Conservation (phyloP, 805 yeast genomes). For the Candida montana region DNA sequence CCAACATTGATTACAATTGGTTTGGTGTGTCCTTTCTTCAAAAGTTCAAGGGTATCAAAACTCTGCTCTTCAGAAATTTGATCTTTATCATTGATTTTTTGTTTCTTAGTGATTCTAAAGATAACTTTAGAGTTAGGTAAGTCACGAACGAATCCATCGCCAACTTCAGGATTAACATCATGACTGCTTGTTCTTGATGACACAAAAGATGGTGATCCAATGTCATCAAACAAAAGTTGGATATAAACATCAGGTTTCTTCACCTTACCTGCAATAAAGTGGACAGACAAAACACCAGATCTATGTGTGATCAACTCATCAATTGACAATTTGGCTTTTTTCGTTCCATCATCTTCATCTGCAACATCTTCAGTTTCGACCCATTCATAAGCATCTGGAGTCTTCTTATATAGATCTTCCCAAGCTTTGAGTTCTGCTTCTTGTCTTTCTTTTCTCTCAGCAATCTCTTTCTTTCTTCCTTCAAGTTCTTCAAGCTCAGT, state of each 20-base stretch:
- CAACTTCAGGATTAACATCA: conserved; percentile 41
- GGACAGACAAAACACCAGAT: conserved; percentile 59
- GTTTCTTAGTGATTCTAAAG: conserved; percentile 52
- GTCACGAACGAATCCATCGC: conserved; percentile 65
- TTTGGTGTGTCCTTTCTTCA: conserved; percentile 41
- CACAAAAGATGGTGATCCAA: conserved; percentile 50
- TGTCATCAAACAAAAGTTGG: conserved; percentile 63
- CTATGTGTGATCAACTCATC: conserved; percentile 49
- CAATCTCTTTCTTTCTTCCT: conserved; percentile 34
- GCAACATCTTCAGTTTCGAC: conserved; percentile 41
- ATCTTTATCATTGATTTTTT: conserved; percentile 39
- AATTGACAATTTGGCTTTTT: conserved; percentile 43
- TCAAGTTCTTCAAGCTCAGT: conserved; percentile 47
- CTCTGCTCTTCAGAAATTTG: conserved; percentile 48
- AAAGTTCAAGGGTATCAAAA: conserved; percentile 47
- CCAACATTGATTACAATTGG: conserved; percentile 43
- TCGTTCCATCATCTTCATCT: conserved; percentile 27
- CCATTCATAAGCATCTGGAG: conserved; percentile 65
- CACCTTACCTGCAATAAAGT: conserved; percentile 45
- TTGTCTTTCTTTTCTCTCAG: conserved; percentile 31
- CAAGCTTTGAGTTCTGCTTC: conserved; percentile 38
- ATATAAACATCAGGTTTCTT: conserved; percentile 44
- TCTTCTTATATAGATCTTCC: conserved; percentile 43
- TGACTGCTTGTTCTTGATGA: conserved; percentile 45
- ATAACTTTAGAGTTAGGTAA: conserved; percentile 53